These are phyloP conservation scores for Medicago lupulina DNA, from an alignment of 306 rosid genomes.

Conservation along the genomic window DNA sequence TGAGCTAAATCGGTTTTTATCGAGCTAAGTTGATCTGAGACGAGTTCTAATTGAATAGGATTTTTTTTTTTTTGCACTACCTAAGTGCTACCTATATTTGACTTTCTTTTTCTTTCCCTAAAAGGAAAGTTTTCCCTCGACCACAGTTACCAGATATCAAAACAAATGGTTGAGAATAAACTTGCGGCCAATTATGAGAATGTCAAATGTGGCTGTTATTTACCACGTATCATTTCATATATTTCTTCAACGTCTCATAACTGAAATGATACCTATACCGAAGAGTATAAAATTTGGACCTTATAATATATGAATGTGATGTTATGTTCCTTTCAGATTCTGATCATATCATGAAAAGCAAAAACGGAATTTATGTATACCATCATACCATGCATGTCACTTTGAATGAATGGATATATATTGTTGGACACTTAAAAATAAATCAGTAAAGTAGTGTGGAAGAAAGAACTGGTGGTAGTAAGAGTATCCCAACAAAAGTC, in stretches of 20 bases:
- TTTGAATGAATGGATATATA: neutral
- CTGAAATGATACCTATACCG: too few relatives aligned
- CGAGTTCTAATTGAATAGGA: too few relatives aligned
- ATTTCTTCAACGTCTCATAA: too few relatives aligned
- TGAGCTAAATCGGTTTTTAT: too few relatives aligned
- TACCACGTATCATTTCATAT: too few relatives aligned
- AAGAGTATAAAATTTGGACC: neutral
- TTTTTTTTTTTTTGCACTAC: too few relatives aligned
- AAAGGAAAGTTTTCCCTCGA: too few relatives aligned
- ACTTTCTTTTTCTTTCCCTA: too few relatives aligned
- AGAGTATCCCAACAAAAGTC: neutral
- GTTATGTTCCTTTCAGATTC: constrained; percentile 17
- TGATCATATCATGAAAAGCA: constrained; percentile 29
- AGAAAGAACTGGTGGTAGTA: neutral
- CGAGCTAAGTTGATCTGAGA: too few relatives aligned
- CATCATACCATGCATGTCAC: neutral
- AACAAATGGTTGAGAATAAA: constrained; percentile 42
- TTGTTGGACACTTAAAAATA: neutral
- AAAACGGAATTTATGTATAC: too few relatives aligned
- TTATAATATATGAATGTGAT: neutral
- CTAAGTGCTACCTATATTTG: too few relatives aligned
- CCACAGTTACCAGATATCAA: constrained; percentile 16
- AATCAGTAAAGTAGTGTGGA: neutral
- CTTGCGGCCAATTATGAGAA: neutral
- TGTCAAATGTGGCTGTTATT: neutral